These are phyloP conservation scores for Ophiostoma ips DNA, from an alignment of 2,329 filamentous ascomycete species.

Conservation along the genomic window DNA sequence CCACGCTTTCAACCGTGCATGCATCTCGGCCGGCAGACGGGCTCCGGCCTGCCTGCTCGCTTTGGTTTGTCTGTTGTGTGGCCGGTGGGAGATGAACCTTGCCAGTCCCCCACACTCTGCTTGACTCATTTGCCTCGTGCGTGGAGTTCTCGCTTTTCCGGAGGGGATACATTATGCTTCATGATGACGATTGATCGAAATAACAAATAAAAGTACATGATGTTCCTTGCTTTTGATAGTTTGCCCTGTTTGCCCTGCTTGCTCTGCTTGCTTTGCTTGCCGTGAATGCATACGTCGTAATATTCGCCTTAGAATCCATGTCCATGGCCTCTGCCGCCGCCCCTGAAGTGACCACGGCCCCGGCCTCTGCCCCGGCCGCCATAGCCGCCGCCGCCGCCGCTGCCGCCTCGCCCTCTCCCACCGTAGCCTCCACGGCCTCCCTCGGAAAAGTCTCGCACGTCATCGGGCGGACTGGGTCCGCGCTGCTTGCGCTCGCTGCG, in stretches of 20 bases:
- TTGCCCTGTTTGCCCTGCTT: no score
- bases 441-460: slow-evolving; percentile 9
- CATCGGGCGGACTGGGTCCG: slow-evolving; percentile 33
- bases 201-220: no score
- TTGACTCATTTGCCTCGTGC: slow-evolving; percentile 23
- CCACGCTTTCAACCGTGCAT: slow-evolving; percentile 11
- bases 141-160: slow-evolving; percentile 32
- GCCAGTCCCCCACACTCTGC: slow-evolving; percentile 32
- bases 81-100: slow-evolving; percentile 28
- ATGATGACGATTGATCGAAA: neutral
- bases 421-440: slow-evolving; percentile 25
- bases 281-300: no score
- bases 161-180: slow-evolving; percentile 26
- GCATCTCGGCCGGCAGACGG: slow-evolving; percentile 5
- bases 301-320: neutral
- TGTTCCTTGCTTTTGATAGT: no score
- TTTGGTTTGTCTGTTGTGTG: slow-evolving; percentile 30
- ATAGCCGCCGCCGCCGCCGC: no score
- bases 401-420: slow-evolving; percentile 19
- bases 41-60: slow-evolving; percentile 15
- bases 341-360: slow-evolving; percentile 15
- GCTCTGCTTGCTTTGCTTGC: no score
- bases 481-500: slow-evolving; percentile 40
- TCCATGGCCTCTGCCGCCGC: slow-evolving; percentile 18
- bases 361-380: no score